Conservation (phyloP, 257 asterid genomes). For the Thymus mandschuricus region DNA sequence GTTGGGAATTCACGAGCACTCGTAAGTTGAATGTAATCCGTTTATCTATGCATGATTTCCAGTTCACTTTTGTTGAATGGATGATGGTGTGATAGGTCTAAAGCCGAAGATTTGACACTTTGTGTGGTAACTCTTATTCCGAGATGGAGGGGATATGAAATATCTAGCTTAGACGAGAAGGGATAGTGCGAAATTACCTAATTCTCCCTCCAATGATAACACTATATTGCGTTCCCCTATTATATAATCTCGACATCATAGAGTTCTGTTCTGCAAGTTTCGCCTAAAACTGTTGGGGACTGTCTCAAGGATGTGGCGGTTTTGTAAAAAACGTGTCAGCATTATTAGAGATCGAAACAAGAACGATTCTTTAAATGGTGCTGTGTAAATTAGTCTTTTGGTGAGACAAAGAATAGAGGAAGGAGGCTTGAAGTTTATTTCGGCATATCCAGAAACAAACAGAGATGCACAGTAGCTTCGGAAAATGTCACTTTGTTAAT, state of each 20-base stretch:
- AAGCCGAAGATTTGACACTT: background rate
- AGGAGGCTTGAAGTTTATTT: background rate
- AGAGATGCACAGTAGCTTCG: conserved; percentile 2
- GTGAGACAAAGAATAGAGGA: background rate
- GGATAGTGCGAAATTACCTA: background rate
- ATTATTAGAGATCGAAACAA: background rate
- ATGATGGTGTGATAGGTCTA: background rate
- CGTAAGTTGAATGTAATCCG: background rate
- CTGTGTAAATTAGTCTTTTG: background rate
- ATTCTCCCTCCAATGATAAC: background rate
- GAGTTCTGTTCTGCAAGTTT: background rate
- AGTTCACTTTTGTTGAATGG: background rate
- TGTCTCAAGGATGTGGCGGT: background rate
- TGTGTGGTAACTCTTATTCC: background rate
- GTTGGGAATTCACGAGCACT: background rate
- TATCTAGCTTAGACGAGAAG: background rate
- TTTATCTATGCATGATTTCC: background rate
- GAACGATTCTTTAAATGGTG: background rate
- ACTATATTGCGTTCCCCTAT: background rate
- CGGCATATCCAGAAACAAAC: background rate
- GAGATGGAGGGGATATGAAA: background rate
- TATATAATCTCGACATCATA: background rate
- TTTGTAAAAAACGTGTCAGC: background rate
- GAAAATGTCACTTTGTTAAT: background rate
- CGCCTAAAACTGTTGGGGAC: background rate